These are phyloP conservation scores for Nannochloropsis gaditana DNA, from an alignment of 108 stramenopile species.

Conservation along the genomic window DNA sequence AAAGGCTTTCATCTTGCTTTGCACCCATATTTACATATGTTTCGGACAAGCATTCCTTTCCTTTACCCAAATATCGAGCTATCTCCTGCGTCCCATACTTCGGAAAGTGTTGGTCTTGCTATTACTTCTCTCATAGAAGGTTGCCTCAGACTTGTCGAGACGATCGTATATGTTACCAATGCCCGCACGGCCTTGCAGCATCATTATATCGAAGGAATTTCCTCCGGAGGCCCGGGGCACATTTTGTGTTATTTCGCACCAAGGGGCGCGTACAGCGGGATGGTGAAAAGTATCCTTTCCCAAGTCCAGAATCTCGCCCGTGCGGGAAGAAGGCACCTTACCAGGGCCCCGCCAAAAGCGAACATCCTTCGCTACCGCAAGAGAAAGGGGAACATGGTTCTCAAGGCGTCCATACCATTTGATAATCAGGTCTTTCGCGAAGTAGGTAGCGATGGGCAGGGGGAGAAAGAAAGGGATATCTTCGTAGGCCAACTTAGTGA, in stretches of 20 bases:
- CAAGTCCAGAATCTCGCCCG: conserved; percentile 9
- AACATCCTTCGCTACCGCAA: neutral
- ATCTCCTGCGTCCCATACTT: neutral
- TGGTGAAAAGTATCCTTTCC: conserved; percentile 8
- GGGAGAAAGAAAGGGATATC: conserved; percentile 29
- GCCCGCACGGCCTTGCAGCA: neutral
- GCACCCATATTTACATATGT: too few relatives aligned
- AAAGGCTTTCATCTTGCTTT: too few relatives aligned
- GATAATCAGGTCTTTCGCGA: conserved; percentile 27
- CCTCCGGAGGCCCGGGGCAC: neutral
- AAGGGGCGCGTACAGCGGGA: neutral
- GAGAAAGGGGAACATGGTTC: conserved; percentile 14
- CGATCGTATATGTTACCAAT: neutral
- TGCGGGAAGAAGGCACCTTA: conserved; percentile 15
- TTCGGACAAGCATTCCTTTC: too few relatives aligned
- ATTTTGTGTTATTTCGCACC: conserved; percentile 11
- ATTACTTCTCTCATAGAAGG: neutral
- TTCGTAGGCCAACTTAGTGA: conserved; percentile 51
- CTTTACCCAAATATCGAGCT: too few relatives aligned
- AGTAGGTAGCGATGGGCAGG: conserved; percentile 39
- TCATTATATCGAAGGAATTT: neutral
- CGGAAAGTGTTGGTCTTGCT: neutral
- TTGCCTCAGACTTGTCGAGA: conserved; percentile 1
- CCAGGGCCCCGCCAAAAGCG: neutral
- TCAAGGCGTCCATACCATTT: neutral